Base-by-base conservation (phyloP, 805 yeast genomes). In the Candida railenensis region DNA sequence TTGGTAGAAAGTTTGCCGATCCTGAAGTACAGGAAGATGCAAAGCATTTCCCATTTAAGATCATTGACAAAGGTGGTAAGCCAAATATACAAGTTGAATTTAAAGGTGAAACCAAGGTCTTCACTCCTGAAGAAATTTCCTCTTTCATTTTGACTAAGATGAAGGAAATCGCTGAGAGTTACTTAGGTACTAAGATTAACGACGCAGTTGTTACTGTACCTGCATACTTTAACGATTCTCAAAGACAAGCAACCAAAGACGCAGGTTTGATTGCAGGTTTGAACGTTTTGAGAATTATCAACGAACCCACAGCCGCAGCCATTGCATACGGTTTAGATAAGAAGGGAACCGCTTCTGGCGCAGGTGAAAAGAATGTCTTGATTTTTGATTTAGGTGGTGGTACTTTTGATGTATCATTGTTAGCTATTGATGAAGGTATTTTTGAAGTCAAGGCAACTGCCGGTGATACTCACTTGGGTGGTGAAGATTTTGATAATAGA, bases 331-430 rank as follows among this genome's bases (percentile, higher is more conserved):
- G 76, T 37, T 68, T 71, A 49, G 74, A 70, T 56, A 83, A 85
- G 66, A 79, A 65, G 48, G 50, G 53, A 8, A 48, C 59, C 22
- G 38, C 46, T 22, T 32, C 32, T 20, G 22, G 79, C 51, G 84
- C 81, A 34, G 86, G 81, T 54, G 97, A 90, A 73, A 87, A 87
- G 61, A 91, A 90, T 71, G 89, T 90, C 56, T 82, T 90, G 63
- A 95, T 90, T 47, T 90, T 88, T 69, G 97, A 90, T 72, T 80
- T 90, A 61, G 97, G 97, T 80, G 97, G 97, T 73, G 97, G 97
- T 79, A 90, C 97, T 55, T 90, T 89, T 56, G 96, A 89, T 82
- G 96, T 89, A 20, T 89, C 96, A 3, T 74, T 89, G 45, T 79
- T 89, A 63, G 81, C 94, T 37, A 89, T 89, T 65, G 96, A 89